Conservation (phyloP, 768 basidiomycete genomes). For the Austroboletus eburneus region DNA sequence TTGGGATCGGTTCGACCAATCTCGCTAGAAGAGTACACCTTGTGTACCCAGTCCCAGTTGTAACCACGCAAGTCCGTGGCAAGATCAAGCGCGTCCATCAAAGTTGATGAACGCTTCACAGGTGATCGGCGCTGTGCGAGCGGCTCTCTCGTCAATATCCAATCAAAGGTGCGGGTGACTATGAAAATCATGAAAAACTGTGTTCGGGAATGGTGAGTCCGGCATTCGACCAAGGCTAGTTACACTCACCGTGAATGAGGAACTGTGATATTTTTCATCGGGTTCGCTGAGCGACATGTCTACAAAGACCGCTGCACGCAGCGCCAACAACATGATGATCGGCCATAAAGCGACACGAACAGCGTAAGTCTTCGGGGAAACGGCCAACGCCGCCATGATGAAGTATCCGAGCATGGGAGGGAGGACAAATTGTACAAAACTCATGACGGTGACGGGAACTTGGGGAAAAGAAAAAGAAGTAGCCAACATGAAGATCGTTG, state of each 20-base stretch:
- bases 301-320: conserved; percentile 31
- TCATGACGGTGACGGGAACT: conserved; percentile 27
- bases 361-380: conserved; percentile 39
- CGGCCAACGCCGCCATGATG: conserved; percentile 45
- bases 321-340: conserved; percentile 39
- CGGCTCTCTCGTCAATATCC: conserved; percentile 8
- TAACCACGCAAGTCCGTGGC: conserved; percentile 47
- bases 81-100: conserved; percentile 46
- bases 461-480: not conserved
- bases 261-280: conserved; percentile 1
- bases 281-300: conserved; percentile 4
- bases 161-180: conserved; percentile 13
- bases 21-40: conserved; percentile 28
- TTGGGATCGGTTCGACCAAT: conserved; percentile 32
- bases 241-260: conserved; percentile 8
- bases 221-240: not conserved
- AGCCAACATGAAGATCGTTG: too few relatives aligned
- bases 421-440: conserved; percentile 25
- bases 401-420: conserved; percentile 45
- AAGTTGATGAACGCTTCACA: not conserved
- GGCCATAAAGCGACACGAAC: conserved; percentile 46
- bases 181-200: conserved; percentile 15
- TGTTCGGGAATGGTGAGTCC: not conserved
- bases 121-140: conserved; percentile 5
- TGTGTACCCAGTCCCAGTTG: conserved; percentile 55